Evolutionary conservation across 805 yeast species (phyloP), one percentile per base, ranked within the genome.

Genomic region (Candida koratica): DNA sequence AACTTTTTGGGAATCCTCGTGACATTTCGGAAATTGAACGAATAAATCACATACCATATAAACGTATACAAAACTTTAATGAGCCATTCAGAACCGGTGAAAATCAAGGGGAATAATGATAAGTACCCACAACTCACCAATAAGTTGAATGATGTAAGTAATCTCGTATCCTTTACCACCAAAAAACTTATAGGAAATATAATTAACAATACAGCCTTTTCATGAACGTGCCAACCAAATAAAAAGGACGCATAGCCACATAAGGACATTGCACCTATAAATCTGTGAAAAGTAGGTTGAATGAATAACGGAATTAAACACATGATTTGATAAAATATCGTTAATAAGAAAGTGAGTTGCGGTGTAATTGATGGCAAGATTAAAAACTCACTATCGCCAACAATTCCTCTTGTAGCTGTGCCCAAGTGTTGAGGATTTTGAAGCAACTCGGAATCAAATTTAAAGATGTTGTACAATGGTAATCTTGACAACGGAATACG

Each of bases 161-260:
- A 61, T 37, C 94, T 71, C 41, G 81, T 71, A 52, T 87, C 96
- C 25, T 74, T 68, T 10, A 79, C 69, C 3, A 81, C 83, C 17
- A 89, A 59, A 54, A 93, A 81, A 5, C 93, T 73, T 56, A 86
- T 79, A 1, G 99, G 99, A 46, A 93, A 75, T 6, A 93, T 83
- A 3, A 90, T 81, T 14, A 89, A 58, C 69, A 93, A 71, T n/a
- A 93, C 77, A 0, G 97, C 97, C 70, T 93, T 93, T 60, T 93
- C 98, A 62, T 93, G 98, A 16, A 93, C 98, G 53, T 93, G 97
- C 97, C 97, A 93, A 4, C 99, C 98, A 60, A 93, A 93, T 32
- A 93, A 61, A 53, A 85, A 93, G 2, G 96, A 84, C 0, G 96
- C 80, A 61, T 77, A 86, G 4, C 94, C 97, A 60, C 97, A 90